Base-by-base conservation (phyloP, 164 flowering plant species). In the Taxillus chinensis region DNA sequence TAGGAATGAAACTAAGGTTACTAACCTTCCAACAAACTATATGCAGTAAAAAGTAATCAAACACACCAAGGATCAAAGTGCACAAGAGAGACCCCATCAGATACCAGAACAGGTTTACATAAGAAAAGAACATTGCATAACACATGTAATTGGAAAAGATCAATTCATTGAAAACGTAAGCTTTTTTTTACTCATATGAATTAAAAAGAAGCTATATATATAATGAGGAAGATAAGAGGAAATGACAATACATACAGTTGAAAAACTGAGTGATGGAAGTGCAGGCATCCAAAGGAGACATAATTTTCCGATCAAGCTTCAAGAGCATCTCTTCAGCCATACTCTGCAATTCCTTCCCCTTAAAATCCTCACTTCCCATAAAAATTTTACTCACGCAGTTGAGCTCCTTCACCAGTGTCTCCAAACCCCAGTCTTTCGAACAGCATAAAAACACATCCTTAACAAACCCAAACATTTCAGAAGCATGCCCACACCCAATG, bases 391-490 rank as follows among this genome's bases (percentile, higher is more conserved):
- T 76, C 14, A 93, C 98, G 71, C 87, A 93, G 39, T 83, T 90
- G 60, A 93, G 90, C 77, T 93, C 97, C 71, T 84, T 84, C 2
- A 72, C 65, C 61, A 93, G 72, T 1, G 86, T 85, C 38, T 90
- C 88, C 5, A 74, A 54, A 67, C 80, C 79, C 98, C 97, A 93
- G 50, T 81, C 84, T 75, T 80, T 79, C 8, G 97, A 92, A 70
- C 90, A 93, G 45, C 63, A 69, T 17, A 71, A 1, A 62, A 86
- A 90, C 15, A 90, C 98, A 66, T 92, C 96, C 77, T 86, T 92
- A 42, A 92, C 92, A 60, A 92, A 92, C 11, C 98, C 98, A 82
- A 83, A 90, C 93, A 92, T 79, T 61, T 92, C 95, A 0, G 96
- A 92, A 67, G 93, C 82, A 73, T 92, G 98, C n/a, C 67, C 85